Base-by-base conservation (phyloP, 306 rosid genomes). In the Macrotyloma uniflorum region DNA sequence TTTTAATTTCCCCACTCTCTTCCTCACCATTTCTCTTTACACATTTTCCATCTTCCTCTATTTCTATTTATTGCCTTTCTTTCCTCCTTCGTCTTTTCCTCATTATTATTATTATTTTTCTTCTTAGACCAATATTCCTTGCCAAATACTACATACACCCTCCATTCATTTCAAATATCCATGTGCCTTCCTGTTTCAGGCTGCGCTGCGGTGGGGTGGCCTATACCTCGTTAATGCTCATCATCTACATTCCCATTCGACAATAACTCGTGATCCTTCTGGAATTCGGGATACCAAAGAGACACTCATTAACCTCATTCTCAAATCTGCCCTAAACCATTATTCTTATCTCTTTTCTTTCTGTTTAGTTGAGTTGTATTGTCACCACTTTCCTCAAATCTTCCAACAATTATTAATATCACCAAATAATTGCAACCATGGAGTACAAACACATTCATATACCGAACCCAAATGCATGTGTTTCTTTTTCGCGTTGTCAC, bases 61-160 rank as follows among this genome's bases (percentile, higher is more conserved):
- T n/a, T n/a, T 36, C 33, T 66, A 36, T 66, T 24, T 66, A 50
- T 77, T 51, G 43, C 45, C 57, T 6, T 12, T 28, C 47, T 42
- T 12, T 40, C 4, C 13, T 40, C 4, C 0, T 36, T 36, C 2
- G 2, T 36, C 10, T 8, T 36, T 9, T 38, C 0, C 13, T 38
- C 68, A 24, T 43, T 2, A 43, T 43, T 43, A 14, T 13, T 45
- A 51, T 72, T 30, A 36, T 36, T 76, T n/a, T n/a, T n/a, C n/a
- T n/a, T n/a, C 74, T n/a, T 30, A 43, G 70, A 78, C 70, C 70
- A 78, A 68, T 68, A 42, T 78, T 68, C 82, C 67, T 68, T 65
- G 26, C 19, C 35, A 75, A 75, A 10, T 18, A 19, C 49, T 38
- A 71, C 49, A 18, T 14, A 47, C 53, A 38, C 19, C 4, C 36